Evolutionary conservation across 2,329 filamentous ascomycete genomes (phyloP).

Genomic region (Coniochaeta ligniaria): DNA sequence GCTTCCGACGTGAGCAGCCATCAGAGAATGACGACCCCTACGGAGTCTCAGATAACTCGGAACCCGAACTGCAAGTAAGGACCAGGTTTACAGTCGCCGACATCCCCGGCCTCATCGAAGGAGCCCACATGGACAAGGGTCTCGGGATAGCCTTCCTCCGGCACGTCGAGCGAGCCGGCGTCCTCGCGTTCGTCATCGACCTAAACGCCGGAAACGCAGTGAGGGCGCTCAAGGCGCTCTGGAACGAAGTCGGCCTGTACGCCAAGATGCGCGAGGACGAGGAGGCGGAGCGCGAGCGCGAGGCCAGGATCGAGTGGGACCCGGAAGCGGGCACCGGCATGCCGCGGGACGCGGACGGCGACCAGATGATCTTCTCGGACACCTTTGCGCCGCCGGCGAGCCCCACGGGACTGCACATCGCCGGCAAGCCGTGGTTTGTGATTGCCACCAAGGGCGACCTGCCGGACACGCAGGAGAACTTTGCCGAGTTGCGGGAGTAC

Average conservation of each 20-base stretch:
- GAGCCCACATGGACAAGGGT: constrained; percentile 85
- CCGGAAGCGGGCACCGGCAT: constrained; percentile 37
- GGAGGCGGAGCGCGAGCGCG: constrained; percentile 57
- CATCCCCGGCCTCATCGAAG: constrained; percentile 88
- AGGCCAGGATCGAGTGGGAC: constrained; percentile 49
- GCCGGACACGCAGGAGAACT: constrained; percentile 72
- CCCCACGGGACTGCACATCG: constrained; percentile 58
- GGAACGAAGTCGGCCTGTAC: constrained; percentile 87
- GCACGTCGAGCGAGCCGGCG: constrained; percentile 87
- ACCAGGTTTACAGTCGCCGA: constrained; percentile 90
- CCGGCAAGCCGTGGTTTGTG: constrained; percentile 95
- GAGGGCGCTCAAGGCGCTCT: constrained; percentile 69
- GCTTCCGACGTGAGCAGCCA: constrained; percentile 29
- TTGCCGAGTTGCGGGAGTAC: constrained; percentile 61
- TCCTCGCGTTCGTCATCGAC: constrained; percentile 91
- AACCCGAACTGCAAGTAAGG: constrained; percentile 46
- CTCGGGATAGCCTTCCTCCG: constrained; percentile 87
- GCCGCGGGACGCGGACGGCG: constrained; percentile 8
- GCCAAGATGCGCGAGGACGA: constrained; percentile 69
- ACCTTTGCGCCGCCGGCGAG: constrained; percentile 14
- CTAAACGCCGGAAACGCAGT: constrained; percentile 75
- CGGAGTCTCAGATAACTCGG: constrained; percentile 32
- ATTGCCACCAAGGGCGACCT: constrained; percentile 90
- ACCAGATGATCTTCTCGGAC: constrained; percentile 23
- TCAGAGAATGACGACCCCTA: constrained; percentile 26